Evolutionary conservation across 345 rosid species (phyloP).

Genomic region (Leavenworthia alabamica): DNA sequence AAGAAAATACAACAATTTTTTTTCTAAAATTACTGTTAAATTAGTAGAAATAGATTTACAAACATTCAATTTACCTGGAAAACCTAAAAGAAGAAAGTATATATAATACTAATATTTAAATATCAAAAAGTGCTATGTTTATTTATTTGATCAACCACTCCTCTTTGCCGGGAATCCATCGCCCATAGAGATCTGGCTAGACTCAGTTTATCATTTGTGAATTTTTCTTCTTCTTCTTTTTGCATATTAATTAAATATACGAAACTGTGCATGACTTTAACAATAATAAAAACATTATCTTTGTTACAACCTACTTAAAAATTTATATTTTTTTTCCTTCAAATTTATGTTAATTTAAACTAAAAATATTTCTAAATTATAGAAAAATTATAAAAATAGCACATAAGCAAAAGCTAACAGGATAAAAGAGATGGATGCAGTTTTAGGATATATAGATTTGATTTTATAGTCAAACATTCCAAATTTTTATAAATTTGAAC

Average conservation of each 20-base stretch:
- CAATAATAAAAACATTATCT: neutral
- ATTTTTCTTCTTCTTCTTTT: neutral
- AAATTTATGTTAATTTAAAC: too few species aligned
- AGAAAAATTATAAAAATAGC: too few species aligned
- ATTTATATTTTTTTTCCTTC: too few species aligned
- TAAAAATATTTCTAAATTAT: too few species aligned
- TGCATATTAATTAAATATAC: neutral
- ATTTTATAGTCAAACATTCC: too few species aligned
- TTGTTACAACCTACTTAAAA: neutral
- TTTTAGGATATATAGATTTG: too few species aligned
- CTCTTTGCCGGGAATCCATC: conserved; percentile 27
- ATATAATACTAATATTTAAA: neutral
- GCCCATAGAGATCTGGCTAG: neutral
- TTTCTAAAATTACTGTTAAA: too few species aligned
- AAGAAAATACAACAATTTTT: too few species aligned
- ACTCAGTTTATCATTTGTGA: neutral
- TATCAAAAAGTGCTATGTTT: neutral
- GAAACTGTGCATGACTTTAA: neutral
- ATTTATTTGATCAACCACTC: conserved; percentile 20
- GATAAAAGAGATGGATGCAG: too few species aligned
- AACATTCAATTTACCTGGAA: neutral
- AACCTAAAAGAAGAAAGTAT: neutral
- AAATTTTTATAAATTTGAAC: too few species aligned
- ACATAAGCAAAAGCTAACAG: too few species aligned
- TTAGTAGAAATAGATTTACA: too few species aligned